Conservation (phyloP, 352 stramenopile genomes). For the Globisporangium nodosum region DNA sequence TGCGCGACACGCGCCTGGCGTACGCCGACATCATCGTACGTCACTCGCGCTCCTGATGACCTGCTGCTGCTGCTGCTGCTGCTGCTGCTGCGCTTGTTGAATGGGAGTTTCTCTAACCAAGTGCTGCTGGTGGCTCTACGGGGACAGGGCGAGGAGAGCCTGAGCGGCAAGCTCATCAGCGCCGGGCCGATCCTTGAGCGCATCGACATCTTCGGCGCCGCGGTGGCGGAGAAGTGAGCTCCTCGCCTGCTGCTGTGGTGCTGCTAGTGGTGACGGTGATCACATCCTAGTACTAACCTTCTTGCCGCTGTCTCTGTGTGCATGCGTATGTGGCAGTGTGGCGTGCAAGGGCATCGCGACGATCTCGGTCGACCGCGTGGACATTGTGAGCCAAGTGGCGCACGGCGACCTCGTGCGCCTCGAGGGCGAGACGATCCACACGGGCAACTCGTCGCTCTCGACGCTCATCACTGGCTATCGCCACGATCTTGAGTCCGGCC, state of each 20-base stretch:
- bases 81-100: not conserved
- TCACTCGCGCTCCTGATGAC: not conserved
- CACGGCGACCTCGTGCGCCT: constrained; percentile 60
- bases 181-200: constrained; percentile 41
- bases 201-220: constrained; percentile 58
- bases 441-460: constrained; percentile 46
- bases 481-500: constrained; percentile 56
- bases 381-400: constrained; percentile 57
- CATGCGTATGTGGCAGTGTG: constrained; percentile 20
- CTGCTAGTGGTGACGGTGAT: no score
- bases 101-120: no score
- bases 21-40: constrained; percentile 62
- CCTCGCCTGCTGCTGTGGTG: not conserved
- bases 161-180: constrained; percentile 46
- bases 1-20: constrained; percentile 43
- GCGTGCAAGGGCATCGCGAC: constrained; percentile 55
- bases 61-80: no score
- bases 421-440: constrained; percentile 58
- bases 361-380: constrained; percentile 62
- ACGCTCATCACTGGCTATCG: constrained; percentile 65
- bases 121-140: not conserved
- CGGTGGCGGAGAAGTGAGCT: constrained; percentile 55
- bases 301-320: not conserved
- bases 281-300: not conserved
- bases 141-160: constrained; percentile 39